Evolutionary conservation across 495 filamentous ascomycete species (phyloP).

Genomic region (Aspergillus campestris): DNA sequence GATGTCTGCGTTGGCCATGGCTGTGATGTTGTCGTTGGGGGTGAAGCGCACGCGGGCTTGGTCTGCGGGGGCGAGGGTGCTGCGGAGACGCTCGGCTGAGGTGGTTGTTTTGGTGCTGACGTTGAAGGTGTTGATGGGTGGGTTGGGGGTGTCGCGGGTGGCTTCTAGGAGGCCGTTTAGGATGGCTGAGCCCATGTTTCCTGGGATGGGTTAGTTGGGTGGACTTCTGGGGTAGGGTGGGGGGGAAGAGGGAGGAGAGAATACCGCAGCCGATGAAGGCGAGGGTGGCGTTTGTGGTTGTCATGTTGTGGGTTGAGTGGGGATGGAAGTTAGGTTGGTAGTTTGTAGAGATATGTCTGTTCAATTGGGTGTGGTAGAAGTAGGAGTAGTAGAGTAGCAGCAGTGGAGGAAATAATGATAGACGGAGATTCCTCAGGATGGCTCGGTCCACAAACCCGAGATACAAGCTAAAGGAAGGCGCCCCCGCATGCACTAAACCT

Average conservation of each 20-base stretch:
- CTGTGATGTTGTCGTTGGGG: constrained; percentile 11
- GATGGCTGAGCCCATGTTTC: constrained; percentile 34
- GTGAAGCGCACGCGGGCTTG: constrained; percentile 1
- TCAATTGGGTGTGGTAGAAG: too few relatives aligned
- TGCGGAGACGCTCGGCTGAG: constrained; percentile 13
- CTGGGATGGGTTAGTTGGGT: constrained; percentile 10
- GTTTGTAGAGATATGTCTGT: too few relatives aligned
- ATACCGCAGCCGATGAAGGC: constrained; percentile 28
- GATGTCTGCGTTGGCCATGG: constrained; percentile 23
- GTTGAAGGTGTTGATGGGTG: constrained; percentile 12
- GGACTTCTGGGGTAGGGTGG: background rate
- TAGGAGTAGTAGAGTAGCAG: too few relatives aligned
- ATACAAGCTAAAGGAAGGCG: too few relatives aligned
- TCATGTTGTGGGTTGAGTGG: too few relatives aligned
- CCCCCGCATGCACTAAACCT: too few relatives aligned
- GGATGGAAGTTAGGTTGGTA: too few relatives aligned
- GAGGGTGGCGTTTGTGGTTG: constrained; percentile 2
- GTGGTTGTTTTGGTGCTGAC: constrained; percentile 20
- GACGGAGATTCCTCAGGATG: too few relatives aligned
- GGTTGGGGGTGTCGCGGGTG: constrained; percentile 11
- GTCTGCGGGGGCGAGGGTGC: background rate
- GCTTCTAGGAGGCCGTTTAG: constrained; percentile 24
- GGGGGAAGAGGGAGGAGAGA: background rate
- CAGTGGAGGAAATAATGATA: too few relatives aligned
- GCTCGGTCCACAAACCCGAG: too few relatives aligned